Conservation (phyloP, 2,329 filamentous ascomycete genomes). For the Epicoccum nigrum region DNA sequence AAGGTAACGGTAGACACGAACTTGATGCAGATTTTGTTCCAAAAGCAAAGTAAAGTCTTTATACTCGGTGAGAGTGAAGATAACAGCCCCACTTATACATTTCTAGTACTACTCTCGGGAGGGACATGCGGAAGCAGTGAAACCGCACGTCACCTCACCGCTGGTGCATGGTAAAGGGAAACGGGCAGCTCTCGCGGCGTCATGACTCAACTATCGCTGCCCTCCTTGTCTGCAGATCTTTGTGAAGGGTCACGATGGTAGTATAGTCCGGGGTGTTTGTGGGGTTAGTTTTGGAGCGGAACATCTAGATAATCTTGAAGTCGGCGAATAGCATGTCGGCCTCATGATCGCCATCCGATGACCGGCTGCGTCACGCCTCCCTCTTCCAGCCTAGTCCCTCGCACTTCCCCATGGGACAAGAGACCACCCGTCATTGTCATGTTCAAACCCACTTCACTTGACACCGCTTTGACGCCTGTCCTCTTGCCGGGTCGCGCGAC, state of each 20-base stretch:
- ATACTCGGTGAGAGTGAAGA: not conserved
- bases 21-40: not conserved
- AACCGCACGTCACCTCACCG: not conserved
- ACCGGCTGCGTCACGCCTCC: not conserved
- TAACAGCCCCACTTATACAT: not conserved
- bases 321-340: not conserved
- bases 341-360: slow-evolving; percentile 1
- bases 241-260: not conserved
- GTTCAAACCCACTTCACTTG: not conserved
- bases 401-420: not conserved
- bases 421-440: not conserved
- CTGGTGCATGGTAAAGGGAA: not conserved
- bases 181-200: not conserved
- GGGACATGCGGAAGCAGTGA: not conserved
- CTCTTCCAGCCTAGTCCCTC: not conserved
- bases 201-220: not conserved
- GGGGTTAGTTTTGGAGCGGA: not conserved
- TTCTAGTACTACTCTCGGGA: not conserved
- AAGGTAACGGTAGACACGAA: too few species aligned
- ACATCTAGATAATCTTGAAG: not conserved
- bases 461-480: not conserved
- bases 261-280: not conserved
- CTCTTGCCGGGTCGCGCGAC: not conserved
- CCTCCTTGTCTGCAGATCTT: slow-evolving; percentile 1
- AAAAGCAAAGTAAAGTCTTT: not conserved